Base-by-base conservation (phyloP, 106 monocot genomes). In the Narthecium ossifragum region DNA sequence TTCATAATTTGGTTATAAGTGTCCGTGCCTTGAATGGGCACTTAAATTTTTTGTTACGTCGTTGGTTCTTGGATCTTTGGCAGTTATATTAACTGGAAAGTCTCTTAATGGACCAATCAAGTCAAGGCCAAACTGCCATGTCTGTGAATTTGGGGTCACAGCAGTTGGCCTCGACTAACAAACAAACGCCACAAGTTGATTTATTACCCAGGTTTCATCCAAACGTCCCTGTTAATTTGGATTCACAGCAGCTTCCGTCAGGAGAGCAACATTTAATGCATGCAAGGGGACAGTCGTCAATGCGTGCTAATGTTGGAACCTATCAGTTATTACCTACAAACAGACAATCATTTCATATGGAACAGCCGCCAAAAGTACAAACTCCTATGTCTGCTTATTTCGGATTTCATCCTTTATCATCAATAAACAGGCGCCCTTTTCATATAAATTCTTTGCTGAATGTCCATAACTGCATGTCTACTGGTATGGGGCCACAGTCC, bases 101-200 rank as follows among this genome's bases (percentile, higher is more conserved):
- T 33, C 54, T 34, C 54, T 61, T 18, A 47, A 70, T 74, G 70
- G 74, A 83, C 26, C 25, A 69, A 14, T 62, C 69, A 61, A 70
- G 55, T 20, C 62, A 58, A 15, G 62, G 74, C 26, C 69, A 78
- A 62, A 33, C 63, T 1, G n/a, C 68, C 26, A 53, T 70, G 38
- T 48, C 68, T 22, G 21, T 39, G 45, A 45, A 59, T 41, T 45
- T 76, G 31, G 55, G 29, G 13, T 18, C 66, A 4, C 69, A 65
- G 29, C 71, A 62, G 13, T 32, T 70, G 21, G 52, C 76, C 46
- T 73, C 68, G 20, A 61, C 75, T 55, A 69, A 21, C 37, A 73
- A 53, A 30, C 75, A 75, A 57, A 59, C 51, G 61, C 32, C 72
- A 30, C 71, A 75, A 39, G 65, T 58, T 51, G 50, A 79, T 61